These are phyloP conservation scores for Boletus mariae DNA, from an alignment of 1,284 basidiomycete genomes.

Conservation along the genomic window DNA sequence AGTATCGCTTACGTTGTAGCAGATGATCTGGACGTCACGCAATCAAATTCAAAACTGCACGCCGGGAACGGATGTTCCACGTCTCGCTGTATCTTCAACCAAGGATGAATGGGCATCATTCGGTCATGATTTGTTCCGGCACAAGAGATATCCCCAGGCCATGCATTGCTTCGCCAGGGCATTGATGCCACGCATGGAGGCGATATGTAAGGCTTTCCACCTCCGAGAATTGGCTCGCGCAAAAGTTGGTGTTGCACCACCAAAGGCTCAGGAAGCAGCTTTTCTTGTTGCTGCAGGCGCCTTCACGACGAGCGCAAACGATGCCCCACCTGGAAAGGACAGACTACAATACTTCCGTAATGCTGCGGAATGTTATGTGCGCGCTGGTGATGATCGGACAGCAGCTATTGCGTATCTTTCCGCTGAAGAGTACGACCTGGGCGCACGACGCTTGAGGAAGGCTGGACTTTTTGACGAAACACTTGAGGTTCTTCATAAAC, in stretches of 20 bases:
- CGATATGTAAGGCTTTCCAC: conserved; percentile 45
- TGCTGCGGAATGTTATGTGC: conserved; percentile 54
- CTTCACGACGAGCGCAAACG: conserved; percentile 43
- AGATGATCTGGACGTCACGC: conserved; percentile 49
- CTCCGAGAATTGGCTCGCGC: conserved; percentile 41
- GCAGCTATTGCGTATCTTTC: conserved; percentile 47
- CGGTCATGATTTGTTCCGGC: conserved; percentile 51
- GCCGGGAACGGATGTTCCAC: conserved; percentile 41
- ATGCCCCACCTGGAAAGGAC: conserved; percentile 25
- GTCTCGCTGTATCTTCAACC: conserved; percentile 46
- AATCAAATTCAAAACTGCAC: conserved; percentile 42
- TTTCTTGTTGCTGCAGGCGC: conserved; percentile 47
- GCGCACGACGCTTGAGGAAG: conserved; percentile 48
- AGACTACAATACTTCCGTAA: conserved; percentile 42
- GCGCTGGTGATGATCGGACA: conserved; percentile 36
- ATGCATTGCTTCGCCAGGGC: conserved; percentile 62
- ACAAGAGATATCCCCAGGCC: conserved; percentile 57
- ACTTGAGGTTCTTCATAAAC: conserved; percentile 41
- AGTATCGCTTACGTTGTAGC: background rate
- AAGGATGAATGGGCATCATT: conserved; percentile 53
- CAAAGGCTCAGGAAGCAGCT: conserved; percentile 32
- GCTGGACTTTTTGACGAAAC: conserved; percentile 53
- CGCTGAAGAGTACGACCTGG: conserved; percentile 43
- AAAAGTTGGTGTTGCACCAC: conserved; percentile 20
- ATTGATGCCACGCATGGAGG: conserved; percentile 38